Base-by-base conservation (phyloP, 176 grass and related monocot species). In the Chrysopogon serrulatus region DNA sequence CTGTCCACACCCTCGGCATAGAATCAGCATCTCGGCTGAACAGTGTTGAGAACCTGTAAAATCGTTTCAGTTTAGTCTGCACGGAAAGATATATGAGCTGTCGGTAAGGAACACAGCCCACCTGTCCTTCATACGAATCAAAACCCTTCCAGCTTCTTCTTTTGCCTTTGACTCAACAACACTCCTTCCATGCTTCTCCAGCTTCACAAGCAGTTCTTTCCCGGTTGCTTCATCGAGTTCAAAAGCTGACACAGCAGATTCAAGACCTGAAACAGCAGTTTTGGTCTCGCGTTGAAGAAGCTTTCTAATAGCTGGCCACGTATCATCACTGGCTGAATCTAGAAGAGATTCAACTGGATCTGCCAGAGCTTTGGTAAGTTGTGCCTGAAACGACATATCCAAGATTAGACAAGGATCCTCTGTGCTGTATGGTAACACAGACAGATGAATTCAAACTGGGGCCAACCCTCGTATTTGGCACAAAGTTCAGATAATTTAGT, bases 81-180 rank as follows among this genome's bases (percentile, higher is more conserved):
- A 37, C 16, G 86, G 43, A 81, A 62, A 77, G 27, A 73, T 71
- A 24, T 27, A 15, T 24, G 32, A 80, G n/a, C 66, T 69, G n/a
- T 40, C 2, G 1, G 75, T 53, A 60, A 39, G 33, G 62, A 79
- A 14, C n/a, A 7, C 61, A 9, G 19, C 70, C 80, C 79, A 99
- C 96, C 93, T 99, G 35, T 99, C 93, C 85, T 96, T 99, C 96
- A 99, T 99, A 73, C 87, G 80, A 84, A 94, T 96, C 89, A 99
- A 92, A 27, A 96, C 86, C 68, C 87, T 88, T 73, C 79, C 85
- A 84, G 93, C 93, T 86, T 96, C 91, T 87, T 94, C 93, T 90
- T 88, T 93, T 67, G 96, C 72, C 83, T 94, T 96, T 47, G 91
- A 88, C 77, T 99, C 93, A 92, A 99, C 91, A 87, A 99, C 91